Percentiles rank a stretch among this genome's conserved stretches.
These are phyloP conservation scores for Monilinia laxa DNA, from an alignment of 2,329 filamentous ascomycete species.

Conservation along the genomic window DNA sequence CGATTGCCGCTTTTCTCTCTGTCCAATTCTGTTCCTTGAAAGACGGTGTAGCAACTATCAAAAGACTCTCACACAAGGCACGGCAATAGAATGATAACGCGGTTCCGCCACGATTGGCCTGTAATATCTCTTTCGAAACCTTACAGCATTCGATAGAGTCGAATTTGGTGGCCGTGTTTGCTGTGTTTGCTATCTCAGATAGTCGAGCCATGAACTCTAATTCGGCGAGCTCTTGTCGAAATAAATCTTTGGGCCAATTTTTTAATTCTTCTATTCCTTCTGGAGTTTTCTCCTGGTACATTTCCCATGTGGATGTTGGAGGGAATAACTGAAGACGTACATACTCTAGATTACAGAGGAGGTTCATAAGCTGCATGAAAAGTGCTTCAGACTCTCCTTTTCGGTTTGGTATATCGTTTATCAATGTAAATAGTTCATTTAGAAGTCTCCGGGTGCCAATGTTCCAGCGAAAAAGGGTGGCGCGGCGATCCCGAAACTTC, in stretches of 20 bases:
- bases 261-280: not conserved
- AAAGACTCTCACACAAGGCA: not conserved
- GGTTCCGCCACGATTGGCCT: not conserved
- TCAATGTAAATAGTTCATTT: not conserved
- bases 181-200: not conserved
- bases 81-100: constrained; percentile 9
- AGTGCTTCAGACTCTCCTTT: not conserved
- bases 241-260: constrained; percentile 1
- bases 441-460: constrained; percentile 5
- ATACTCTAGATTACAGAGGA: constrained; percentile 5
- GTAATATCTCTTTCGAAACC: not conserved
- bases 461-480: constrained; percentile 14
- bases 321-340: constrained; percentile 16
- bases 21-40: not conserved
- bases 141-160: not conserved
- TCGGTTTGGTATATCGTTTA: not conserved
- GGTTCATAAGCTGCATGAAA: not conserved
- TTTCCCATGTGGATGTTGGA: not conserved
- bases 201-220: not conserved
- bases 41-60: not conserved
- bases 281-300: not conserved
- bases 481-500: constrained; percentile 13
- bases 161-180: not conserved
- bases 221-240: not conserved
- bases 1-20: not conserved